These are phyloP conservation scores for Parascedosporium putredinis DNA, from an alignment of 2,329 filamentous ascomycete genomes.

Conservation along the genomic window DNA sequence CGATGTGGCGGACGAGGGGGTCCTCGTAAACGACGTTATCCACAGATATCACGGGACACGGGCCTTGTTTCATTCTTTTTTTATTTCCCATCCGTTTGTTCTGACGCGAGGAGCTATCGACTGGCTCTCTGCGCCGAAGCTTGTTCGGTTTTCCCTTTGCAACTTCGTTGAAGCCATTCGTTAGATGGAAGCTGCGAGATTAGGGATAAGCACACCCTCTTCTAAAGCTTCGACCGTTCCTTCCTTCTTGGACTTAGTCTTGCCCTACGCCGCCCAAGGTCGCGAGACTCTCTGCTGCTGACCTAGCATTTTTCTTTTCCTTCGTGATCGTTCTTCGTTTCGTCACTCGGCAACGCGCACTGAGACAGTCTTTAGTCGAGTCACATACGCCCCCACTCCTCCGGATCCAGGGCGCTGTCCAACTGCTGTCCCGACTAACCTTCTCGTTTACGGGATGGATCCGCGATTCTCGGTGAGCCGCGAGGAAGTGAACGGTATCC, in stretches of 20 bases:
- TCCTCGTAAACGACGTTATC: constrained; percentile 23
- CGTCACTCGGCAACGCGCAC: background rate
- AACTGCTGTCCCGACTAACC: background rate
- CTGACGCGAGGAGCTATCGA: background rate
- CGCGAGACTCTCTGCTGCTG: too few species aligned
- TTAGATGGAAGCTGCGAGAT: background rate
- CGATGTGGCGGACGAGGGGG: constrained; percentile 34
- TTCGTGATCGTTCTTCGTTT: too few species aligned
- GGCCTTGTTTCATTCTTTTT: too few species aligned
- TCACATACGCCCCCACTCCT: too few species aligned
- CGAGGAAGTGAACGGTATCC: constrained; percentile 57
- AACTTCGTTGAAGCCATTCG: background rate
- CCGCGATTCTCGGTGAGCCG: constrained; percentile 46
- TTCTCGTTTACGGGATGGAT: constrained; percentile 45
- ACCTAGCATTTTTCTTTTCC: too few species aligned
- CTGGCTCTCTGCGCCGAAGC: background rate
- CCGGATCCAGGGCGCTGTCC: background rate
- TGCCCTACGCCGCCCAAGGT: background rate
- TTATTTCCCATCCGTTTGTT: background rate
- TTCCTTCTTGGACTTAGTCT: background rate
- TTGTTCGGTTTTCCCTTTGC: background rate
- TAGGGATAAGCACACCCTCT: background rate
- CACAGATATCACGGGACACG: background rate
- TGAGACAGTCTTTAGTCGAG: background rate
- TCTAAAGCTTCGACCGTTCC: too few species aligned